Conservation (phyloP, 2,329 filamentous ascomycete species). For the Penicillium olsonii region DNA sequence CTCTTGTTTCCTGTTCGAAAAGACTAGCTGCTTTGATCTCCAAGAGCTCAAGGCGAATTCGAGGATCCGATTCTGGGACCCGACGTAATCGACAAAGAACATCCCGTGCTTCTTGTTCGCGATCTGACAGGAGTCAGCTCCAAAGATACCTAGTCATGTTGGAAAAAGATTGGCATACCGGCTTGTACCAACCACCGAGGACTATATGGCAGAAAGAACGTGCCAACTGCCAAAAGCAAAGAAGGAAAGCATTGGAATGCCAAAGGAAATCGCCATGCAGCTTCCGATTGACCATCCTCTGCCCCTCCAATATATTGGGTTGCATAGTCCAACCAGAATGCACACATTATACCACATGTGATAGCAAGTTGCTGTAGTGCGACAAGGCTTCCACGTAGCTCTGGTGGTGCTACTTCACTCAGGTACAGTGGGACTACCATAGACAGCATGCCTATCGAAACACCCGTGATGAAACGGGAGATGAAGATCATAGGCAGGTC, state of each 20-base stretch:
- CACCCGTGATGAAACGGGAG: conserved; percentile 37
- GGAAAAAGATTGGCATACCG: conserved; percentile 22
- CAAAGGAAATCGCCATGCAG: conserved; percentile 71
- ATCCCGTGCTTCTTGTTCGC: conserved; percentile 64
- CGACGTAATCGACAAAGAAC: conserved; percentile 64
- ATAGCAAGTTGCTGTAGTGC: conserved; percentile 40
- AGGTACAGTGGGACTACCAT: conserved; percentile 40
- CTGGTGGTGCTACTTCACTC: conserved; percentile 34
- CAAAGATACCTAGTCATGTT: neutral
- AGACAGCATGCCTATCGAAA: conserved; percentile 36
- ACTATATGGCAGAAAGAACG: conserved; percentile 69
- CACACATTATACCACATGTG: conserved; percentile 39
- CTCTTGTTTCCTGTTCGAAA: conserved; percentile 69
- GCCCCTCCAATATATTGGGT: conserved; percentile 64
- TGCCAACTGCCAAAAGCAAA: conserved; percentile 63
- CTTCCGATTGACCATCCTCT: conserved; percentile 58
- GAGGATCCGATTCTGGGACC: conserved; percentile 63
- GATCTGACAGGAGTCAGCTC: conserved; percentile 24
- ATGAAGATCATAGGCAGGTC: conserved; percentile 29
- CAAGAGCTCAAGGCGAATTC: conserved; percentile 70
- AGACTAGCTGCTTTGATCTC: conserved; percentile 73
- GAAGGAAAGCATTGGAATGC: conserved; percentile 68
- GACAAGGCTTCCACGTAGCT: conserved; percentile 38
- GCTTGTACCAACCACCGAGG: conserved; percentile 72
- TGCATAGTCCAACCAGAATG: conserved; percentile 40